Conservation (phyloP, 352 stramenopile species). For the Globisporangium mamillatum region DNA sequence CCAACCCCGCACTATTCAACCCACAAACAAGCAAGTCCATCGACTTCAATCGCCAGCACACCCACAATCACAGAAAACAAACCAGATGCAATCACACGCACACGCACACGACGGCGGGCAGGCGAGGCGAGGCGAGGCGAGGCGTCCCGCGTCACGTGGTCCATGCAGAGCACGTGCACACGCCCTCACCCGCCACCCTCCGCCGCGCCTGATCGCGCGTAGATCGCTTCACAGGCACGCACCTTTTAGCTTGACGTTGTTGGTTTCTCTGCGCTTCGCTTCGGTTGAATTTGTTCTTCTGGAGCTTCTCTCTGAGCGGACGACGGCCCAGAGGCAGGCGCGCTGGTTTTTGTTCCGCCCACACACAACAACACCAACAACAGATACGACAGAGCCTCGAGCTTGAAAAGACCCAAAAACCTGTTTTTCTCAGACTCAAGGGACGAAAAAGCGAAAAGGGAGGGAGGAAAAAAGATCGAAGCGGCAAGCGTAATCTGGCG, state of each 20-base stretch:
- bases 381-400: not conserved
- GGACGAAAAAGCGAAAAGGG: not conserved
- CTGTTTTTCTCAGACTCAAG: not conserved
- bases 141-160: not conserved
- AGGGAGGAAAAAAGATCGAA: constrained; percentile 1
- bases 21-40: not conserved
- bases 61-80: not conserved
- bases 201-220: not conserved
- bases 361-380: constrained; percentile 1
- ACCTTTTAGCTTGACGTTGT: constrained; percentile 3
- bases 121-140: no score
- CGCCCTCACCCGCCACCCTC: no score
- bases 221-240: not conserved
- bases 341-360: constrained; percentile 15
- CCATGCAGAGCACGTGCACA: not conserved
- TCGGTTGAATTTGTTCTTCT: constrained; percentile 10
- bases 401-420: not conserved
- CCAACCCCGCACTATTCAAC: constrained; percentile 1
- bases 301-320: constrained; percentile 2
- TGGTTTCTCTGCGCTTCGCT: constrained; percentile 9
- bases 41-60: constrained; percentile 1
- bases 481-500: not conserved
- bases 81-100: not conserved
- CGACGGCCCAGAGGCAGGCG: not conserved
- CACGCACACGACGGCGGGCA: not conserved